phyloP scores from a whole-genome alignment of 371 early-diverging fungal species.

The Syncephalastrum racemosum region DNA sequence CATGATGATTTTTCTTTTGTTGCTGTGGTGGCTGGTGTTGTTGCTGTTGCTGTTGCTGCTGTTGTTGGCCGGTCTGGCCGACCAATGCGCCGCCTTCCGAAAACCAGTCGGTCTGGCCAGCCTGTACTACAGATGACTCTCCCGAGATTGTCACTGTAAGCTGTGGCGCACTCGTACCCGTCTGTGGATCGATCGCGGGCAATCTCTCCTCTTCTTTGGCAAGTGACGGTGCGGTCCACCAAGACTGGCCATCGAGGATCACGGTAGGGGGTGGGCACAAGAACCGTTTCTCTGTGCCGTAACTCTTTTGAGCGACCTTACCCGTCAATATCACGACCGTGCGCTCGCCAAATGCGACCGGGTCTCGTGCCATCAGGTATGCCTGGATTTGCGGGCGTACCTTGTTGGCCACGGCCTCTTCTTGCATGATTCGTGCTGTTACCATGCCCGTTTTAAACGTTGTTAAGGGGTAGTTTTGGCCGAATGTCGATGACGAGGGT shows the following conservation, averaged over 20 bases:
- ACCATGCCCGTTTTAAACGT: constrained; percentile 16
- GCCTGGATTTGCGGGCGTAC: constrained; percentile 37
- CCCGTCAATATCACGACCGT: constrained; percentile 66
- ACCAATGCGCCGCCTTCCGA: constrained; percentile 31
- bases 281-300: constrained; percentile 81
- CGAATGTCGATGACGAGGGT: too few species aligned
- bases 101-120: constrained; percentile 43
- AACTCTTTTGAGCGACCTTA: constrained; percentile 80
- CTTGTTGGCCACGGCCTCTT: constrained; percentile 15
- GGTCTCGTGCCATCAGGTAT: constrained; percentile 43
- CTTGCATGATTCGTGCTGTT: constrained; percentile 25
- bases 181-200: constrained; percentile 14
- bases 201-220: not conserved
- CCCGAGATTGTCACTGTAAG: constrained; percentile 35
- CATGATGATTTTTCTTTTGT: constrained; percentile 8
- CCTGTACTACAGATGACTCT: constrained; percentile 25
- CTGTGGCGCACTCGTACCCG: constrained; percentile 15
- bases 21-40: constrained; percentile 3
- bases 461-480: too few species aligned
- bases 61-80: constrained; percentile 31
- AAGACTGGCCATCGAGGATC: constrained; percentile 66
- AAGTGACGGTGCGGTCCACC: constrained; percentile 50
- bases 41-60: not conserved
- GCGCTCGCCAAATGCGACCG: constrained; percentile 71
- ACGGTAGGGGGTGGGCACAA: constrained; percentile 81